Evolutionary conservation across 352 stramenopile species (phyloP).

Genomic region (Phytophthora rubi): DNA sequence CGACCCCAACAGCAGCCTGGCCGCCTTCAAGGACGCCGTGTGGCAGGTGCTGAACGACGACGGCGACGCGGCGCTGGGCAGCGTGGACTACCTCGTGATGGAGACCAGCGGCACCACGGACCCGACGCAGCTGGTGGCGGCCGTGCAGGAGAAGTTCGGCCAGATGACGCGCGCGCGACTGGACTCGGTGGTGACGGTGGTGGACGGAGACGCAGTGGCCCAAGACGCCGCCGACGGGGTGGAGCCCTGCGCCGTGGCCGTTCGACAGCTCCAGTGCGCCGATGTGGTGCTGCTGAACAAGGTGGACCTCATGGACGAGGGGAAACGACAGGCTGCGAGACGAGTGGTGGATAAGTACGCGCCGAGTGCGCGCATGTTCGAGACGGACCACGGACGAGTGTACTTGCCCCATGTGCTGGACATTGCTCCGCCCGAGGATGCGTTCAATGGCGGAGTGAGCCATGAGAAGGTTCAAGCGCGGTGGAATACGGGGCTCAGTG

Average conservation of each 20-base stretch:
- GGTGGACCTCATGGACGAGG: constrained; percentile 65
- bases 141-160: constrained; percentile 77
- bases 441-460: constrained; percentile 57
- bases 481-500: constrained; percentile 59
- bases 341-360: constrained; percentile 50
- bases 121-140: constrained; percentile 66
- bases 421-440: constrained; percentile 60
- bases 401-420: constrained; percentile 81
- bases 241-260: constrained; percentile 49
- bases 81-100: constrained; percentile 82
- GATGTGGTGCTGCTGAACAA: constrained; percentile 89
- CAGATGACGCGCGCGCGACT: constrained; percentile 81
- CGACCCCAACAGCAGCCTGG: constrained; percentile 33
- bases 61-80: constrained; percentile 35
- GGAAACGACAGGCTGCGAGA: constrained; percentile 31
- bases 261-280: constrained; percentile 69
- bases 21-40: constrained; percentile 77
- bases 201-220: constrained; percentile 75
- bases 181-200: constrained; percentile 78
- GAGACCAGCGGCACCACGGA: constrained; percentile 82
- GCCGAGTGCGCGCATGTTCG: constrained; percentile 65
- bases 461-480: constrained; percentile 69
- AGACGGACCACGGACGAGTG: constrained; percentile 65
- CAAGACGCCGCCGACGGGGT: constrained; percentile 40
- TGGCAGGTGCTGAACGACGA: constrained; percentile 54